Base-by-base conservation (phyloP, 2,329 filamentous ascomycete species). In the Arthrobotrys iridis region DNA sequence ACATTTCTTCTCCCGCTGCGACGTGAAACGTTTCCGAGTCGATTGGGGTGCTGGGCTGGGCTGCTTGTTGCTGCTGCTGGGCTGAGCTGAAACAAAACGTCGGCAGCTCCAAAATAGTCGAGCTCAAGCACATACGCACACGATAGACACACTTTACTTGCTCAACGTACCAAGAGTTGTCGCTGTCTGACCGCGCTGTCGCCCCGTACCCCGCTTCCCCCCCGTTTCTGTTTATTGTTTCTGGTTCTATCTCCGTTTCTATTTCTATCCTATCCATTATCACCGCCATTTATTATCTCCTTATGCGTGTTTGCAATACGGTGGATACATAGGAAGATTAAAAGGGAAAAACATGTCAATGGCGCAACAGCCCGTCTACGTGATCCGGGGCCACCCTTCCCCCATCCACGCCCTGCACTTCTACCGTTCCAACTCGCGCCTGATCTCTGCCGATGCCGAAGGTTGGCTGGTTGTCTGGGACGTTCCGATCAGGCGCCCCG, bases 381-480 rank as follows among this genome's bases (percentile, higher is more conserved):
- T 98, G 72, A 87, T 99, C 37, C 91, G 95, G 77, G 95, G 95
- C 60, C 95, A 98, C 83, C 87, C 88, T 64, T 86, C 91, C 0
- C 89, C 93, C 77, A 89, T 97, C 52, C 93, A 97, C 81, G 87
- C 88, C 18, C 86, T 93, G 2, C 84, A 87, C 60, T 94, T 98
- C 80, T 85, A 92, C 78, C 86, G 88, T 62, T 82, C 84, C 41
- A 97, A 97, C 81, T 86, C 88, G 70, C 90, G 92, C 33, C 88
- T 99, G 4, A 84, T 92, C 10, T 95, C 93, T 0, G 94, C 91
- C 35, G 95, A 99, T 82, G 91, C 93, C 6, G 91, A 97, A 43
- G 95, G 95, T 72, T 97, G 91, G 86, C 85, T 97, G 33, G 87
- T 96, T 4, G 83, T 93, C 20, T 99, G 95, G 95, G 90, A 92